These are phyloP conservation scores for Cryphonectria naterciae DNA, from an alignment of 2,329 filamentous ascomycete genomes.

Conservation along the genomic window DNA sequence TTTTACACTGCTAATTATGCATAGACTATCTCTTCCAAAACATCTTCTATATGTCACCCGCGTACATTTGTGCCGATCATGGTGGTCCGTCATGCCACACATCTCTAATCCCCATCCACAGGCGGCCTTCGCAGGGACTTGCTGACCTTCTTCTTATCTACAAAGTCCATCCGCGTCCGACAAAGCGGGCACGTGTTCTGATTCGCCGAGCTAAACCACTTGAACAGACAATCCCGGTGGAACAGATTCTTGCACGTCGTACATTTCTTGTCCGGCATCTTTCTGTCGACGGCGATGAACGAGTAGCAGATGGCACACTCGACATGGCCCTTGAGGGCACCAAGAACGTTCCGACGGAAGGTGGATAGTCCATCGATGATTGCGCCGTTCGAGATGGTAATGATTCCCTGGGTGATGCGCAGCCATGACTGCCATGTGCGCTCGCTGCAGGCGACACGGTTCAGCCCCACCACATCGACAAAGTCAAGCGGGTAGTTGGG, in stretches of 20 bases:
- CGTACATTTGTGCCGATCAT: background rate
- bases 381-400: slow-evolving; percentile 89
- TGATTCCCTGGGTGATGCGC: slow-evolving; percentile 84
- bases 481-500: slow-evolving; percentile 80
- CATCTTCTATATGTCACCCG: too few relatives aligned
- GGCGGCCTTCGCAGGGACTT: slow-evolving; percentile 11
- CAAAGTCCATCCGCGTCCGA: slow-evolving; percentile 78
- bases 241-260: slow-evolving; percentile 93
- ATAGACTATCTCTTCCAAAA: background rate
- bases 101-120: slow-evolving; percentile 8
- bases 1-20: background rate
- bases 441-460: slow-evolving; percentile 85
- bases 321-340: slow-evolving; percentile 86
- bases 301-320: slow-evolving; percentile 98
- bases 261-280: slow-evolving; percentile 89
- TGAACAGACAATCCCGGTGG: slow-evolving; percentile 86
- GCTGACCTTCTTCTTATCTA: slow-evolving; percentile 31
- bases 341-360: slow-evolving; percentile 85
- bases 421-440: slow-evolving; percentile 94
- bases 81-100: background rate
- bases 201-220: slow-evolving; percentile 96
- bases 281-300: slow-evolving; percentile 86
- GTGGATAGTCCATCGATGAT: slow-evolving; percentile 85
- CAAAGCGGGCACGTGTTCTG: slow-evolving; percentile 92
- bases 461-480: slow-evolving; percentile 75